Base-by-base conservation (phyloP, 257 asterid species). In the Solanum neorickii region DNA sequence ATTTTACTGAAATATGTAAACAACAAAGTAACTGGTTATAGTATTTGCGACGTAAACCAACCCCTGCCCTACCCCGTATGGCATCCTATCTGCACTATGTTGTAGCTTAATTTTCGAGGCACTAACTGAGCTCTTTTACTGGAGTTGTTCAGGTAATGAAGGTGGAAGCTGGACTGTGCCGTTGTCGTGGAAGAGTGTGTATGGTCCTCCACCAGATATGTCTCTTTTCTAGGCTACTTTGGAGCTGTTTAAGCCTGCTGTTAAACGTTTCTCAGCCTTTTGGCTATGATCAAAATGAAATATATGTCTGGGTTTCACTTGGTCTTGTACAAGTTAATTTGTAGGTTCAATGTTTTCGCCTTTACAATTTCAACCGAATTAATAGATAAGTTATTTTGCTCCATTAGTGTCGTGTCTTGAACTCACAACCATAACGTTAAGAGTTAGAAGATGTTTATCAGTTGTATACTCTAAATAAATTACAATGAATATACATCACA, bases 151-250 rank as follows among this genome's bases (percentile, higher is more conserved):
- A 95, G 99, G 95, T 88, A 86, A 87, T 85, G 95, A 82, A 86
- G 88, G 86, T 75, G 92, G 90, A 87, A 91, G 89, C 85, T 95
- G 99, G 99, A 87, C 89, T 83, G 87, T 93, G 73, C 99, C 99
- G 9, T 92, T 91, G 84, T 96, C 99, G 33, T 96, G 99, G 99
- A 93, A 93, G 93, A 95, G 98, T 44, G 95, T 96, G 15, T 96
- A 96, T 74, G 99, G 99, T 80, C 98, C 98, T 37, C 98, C 99
- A 27, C 96, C 97, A 29, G 99, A 96, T 73, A 88, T 90, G 90
- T 76, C 92, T 83, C 92, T 96, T 29, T 96, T 95, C 88, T 96
- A 94, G 90, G 90, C 86, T 59, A 86, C 83, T 46, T 29, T 27
- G 31, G 7, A 49, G 20, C 12, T n/a, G 18, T 84, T 84, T 23